Evolutionary conservation across 2,329 filamentous ascomycete species (phyloP), one percentile per base, ranked within the genome.

Genomic region (Ophiosphaerella narmari): DNA sequence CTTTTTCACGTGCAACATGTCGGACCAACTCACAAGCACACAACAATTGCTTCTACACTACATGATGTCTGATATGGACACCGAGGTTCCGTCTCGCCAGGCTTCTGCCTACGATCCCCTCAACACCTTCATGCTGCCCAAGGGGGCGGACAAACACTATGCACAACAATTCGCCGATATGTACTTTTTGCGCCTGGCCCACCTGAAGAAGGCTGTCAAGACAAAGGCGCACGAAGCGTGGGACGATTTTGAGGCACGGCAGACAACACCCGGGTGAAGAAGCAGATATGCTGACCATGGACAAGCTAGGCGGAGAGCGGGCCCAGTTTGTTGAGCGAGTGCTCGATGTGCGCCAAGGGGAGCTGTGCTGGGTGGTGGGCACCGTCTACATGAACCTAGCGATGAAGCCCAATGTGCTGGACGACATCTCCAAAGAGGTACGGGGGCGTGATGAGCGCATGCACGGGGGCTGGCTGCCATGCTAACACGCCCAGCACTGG

Each of bases 361-460:
- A 97, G 76, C 79, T 97, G 32, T 97, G 93, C 77, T 99, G 93
- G 91, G 89, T 99, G 13, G 82, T 87, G 0, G 94, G 95, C 13
- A 99, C 94, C 0, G 86, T 97, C 29, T 99, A 96, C 73, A 96
- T 97, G 88, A 91, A 97, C 57, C 92, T 99, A 90, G 85, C 89
- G 2, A 75, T 97, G 66, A 99, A 99, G 77, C 94, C 95, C 1
- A 96, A 95, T 68, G 93, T 99, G 71, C 78, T 99, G 31, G 92
- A 97, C 52, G 94, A 99, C 64, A 89, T 99, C 36, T 88, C 90
- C 35, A 96, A 95, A 75, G 93, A 97, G 74, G 90, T 92, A 76
- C 13, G 23, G 13, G 13, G 9, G 24, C 45, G 59, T n/a, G 13
- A 35, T n/a, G 13, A 2, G 13, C 33, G 26, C 33, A 13, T 35